A percentile compares a stretch with the other conserved stretches of the same genome.
These are phyloP conservation scores for Mucor sp. DNA, from an alignment of 371 early-diverging fungal genomes.

Conservation along the genomic window DNA sequence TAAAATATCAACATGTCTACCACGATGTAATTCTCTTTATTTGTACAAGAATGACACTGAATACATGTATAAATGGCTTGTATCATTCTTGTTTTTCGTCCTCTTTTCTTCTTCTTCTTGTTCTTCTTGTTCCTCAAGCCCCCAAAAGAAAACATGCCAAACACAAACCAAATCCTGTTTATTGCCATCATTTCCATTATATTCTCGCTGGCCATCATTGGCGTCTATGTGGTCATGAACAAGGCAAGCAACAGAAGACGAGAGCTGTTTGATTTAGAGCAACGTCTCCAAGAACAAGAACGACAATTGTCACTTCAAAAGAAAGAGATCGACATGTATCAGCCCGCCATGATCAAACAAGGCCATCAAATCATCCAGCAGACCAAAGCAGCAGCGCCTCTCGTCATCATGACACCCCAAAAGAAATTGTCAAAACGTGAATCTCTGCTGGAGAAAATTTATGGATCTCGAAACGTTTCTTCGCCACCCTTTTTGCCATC, in stretches of 20 bases:
- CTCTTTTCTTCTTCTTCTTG: not conserved
- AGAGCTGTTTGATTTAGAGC: slow-evolving; percentile 19
- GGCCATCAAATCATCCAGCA: slow-evolving; percentile 9
- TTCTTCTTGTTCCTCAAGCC: not conserved
- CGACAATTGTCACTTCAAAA: not conserved
- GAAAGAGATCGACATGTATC: slow-evolving; percentile 1
- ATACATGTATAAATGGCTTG: not conserved
- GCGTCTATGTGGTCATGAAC: slow-evolving; percentile 9
- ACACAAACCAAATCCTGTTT: slow-evolving; percentile 18
- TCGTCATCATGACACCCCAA: slow-evolving; percentile 15
- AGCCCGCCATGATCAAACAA: slow-evolving; percentile 26
- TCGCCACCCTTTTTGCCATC: slow-evolving; percentile 13
- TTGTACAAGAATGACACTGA: not conserved
- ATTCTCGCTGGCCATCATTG: slow-evolving; percentile 12
- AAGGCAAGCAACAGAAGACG: slow-evolving; percentile 11
- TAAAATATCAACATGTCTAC: not conserved
- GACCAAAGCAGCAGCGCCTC: not conserved
- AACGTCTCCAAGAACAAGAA: slow-evolving; percentile 19
- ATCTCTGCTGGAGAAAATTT: slow-evolving; percentile 19
- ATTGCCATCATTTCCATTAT: slow-evolving; percentile 20
- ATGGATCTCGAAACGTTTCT: slow-evolving; percentile 23
- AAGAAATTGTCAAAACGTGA: slow-evolving; percentile 15
- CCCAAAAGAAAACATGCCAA: slow-evolving; percentile 5
- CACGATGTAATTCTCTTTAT: slow-evolving; percentile 1
- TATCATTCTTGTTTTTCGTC: not conserved